phyloP scores from a whole-genome alignment of 1,284 basidiomycete genomes.

The Laetiporus sulphureus region DNA sequence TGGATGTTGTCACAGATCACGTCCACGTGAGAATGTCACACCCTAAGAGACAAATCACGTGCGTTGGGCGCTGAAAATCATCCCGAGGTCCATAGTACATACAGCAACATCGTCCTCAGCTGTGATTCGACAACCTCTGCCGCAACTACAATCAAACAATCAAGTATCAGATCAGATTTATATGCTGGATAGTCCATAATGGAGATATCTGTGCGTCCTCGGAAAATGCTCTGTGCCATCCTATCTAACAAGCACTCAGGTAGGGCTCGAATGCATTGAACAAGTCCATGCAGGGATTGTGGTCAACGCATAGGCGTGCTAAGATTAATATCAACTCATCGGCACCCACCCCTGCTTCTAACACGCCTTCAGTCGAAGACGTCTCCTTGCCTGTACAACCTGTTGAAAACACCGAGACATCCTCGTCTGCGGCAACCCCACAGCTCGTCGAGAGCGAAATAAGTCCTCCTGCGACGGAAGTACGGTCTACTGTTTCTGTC shows the following conservation, averaged over 20 bases:
- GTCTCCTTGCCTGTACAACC: conserved; percentile 19
- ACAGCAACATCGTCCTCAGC: too few species aligned
- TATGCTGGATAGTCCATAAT: too few species aligned
- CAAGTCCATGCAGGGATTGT: conserved; percentile 69
- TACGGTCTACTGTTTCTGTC: conserved; percentile 19
- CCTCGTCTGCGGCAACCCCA: not conserved
- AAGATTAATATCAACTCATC: conserved; percentile 58
- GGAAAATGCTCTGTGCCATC: not conserved
- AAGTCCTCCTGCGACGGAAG: conserved; percentile 12
- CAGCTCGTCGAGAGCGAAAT: conserved; percentile 10
- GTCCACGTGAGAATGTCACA: too few species aligned
- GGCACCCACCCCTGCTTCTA: conserved; percentile 15
- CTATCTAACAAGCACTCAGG: conserved; percentile 29
- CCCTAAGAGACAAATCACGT: too few species aligned
- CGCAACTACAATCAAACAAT: too few species aligned
- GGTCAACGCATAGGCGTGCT: conserved; percentile 55
- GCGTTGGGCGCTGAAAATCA: too few species aligned
- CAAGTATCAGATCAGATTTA: too few species aligned
- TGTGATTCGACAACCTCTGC: too few species aligned
- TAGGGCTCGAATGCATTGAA: conserved; percentile 69
- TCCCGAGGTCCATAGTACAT: too few species aligned
- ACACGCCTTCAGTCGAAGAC: conserved; percentile 21
- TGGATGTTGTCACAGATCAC: too few species aligned
- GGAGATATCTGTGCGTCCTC: conserved; percentile 2
- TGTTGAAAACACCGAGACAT: conserved; percentile 1